Conservation (phyloP, 495 filamentous ascomycete genomes). For the Tuber borchii region DNA sequence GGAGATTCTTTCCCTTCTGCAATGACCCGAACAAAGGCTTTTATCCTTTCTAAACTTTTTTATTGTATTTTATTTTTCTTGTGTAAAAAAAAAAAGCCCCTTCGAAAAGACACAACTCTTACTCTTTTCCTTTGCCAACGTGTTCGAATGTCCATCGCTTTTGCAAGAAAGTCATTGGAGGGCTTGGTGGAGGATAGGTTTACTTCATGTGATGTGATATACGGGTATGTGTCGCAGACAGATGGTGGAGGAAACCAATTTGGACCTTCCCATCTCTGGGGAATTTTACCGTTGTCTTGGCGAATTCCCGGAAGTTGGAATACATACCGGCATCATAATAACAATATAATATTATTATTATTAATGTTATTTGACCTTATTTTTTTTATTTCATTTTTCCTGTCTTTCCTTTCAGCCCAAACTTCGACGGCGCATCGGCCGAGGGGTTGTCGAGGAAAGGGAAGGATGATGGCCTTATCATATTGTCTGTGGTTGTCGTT, state of each 20-base stretch:
- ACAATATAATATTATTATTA: too few relatives aligned
- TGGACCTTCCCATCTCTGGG: not conserved
- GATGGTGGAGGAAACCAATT: not conserved
- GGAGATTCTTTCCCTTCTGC: not conserved
- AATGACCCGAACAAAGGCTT: not conserved
- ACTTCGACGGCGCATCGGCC: conserved; percentile 15
- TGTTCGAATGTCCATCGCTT: not conserved
- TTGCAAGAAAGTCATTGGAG: not conserved
- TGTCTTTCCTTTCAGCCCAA: conserved; percentile 11
- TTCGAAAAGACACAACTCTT: too few relatives aligned
- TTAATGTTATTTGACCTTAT: not conserved
- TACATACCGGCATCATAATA: not conserved
- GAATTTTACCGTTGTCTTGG: not conserved
- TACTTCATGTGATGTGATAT: not conserved
- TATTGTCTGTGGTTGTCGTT: not conserved
- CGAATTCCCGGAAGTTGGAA: not conserved
- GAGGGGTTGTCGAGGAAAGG: not conserved
- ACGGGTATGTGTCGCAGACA: not conserved
- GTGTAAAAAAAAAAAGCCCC: too few relatives aligned
- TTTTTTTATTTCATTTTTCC: not conserved
- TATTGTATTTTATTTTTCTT: too few relatives aligned
- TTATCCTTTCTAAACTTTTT: conserved; percentile 2
- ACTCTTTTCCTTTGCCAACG: not conserved
- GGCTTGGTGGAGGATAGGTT: not conserved
- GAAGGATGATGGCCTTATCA: too few relatives aligned